Conservation (phyloP, 495 filamentous ascomycete genomes). For the Terfezia claveryi region DNA sequence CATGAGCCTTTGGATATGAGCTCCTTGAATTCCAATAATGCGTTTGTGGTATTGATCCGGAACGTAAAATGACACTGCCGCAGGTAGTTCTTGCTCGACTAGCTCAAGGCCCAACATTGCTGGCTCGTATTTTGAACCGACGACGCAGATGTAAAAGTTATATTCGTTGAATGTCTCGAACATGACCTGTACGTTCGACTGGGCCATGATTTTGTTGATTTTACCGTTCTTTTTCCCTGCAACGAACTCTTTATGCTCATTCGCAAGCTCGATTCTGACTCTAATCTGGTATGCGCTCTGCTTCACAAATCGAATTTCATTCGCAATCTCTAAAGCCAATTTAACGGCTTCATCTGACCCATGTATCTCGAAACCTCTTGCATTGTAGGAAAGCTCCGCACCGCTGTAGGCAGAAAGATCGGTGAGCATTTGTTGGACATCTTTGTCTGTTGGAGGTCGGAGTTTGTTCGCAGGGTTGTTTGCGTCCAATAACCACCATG, state of each 20-base stretch:
- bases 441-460: slow-evolving; percentile 47
- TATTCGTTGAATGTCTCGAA: slow-evolving; percentile 99
- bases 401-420: slow-evolving; percentile 93
- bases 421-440: slow-evolving; percentile 72
- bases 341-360: slow-evolving; percentile 93
- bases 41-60: slow-evolving; percentile 99
- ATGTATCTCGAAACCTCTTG: slow-evolving; percentile 76
- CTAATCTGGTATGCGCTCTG: slow-evolving; percentile 76
- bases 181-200: slow-evolving; percentile 93
- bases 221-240: slow-evolving; percentile 99
- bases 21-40: slow-evolving; percentile 94
- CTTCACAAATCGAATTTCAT: slow-evolving; percentile 73
- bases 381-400: slow-evolving; percentile 84
- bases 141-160: slow-evolving; percentile 97
- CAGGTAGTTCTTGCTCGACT: slow-evolving; percentile 97
- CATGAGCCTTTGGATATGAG: slow-evolving; percentile 99
- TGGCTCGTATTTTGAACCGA: slow-evolving; percentile 71
- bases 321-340: slow-evolving; percentile 73
- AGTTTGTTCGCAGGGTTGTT: slow-evolving; percentile 30
- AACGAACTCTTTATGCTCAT: slow-evolving; percentile 98
- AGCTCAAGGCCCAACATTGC: slow-evolving; percentile 77
- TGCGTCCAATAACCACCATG: slow-evolving; percentile 81
- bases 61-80: slow-evolving; percentile 96
- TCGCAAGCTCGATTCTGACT: slow-evolving; percentile 94
- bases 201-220: slow-evolving; percentile 99